phyloP scores from a whole-genome alignment of 2,329 filamentous ascomycete species.

The Cladorrhinum sp. region DNA sequence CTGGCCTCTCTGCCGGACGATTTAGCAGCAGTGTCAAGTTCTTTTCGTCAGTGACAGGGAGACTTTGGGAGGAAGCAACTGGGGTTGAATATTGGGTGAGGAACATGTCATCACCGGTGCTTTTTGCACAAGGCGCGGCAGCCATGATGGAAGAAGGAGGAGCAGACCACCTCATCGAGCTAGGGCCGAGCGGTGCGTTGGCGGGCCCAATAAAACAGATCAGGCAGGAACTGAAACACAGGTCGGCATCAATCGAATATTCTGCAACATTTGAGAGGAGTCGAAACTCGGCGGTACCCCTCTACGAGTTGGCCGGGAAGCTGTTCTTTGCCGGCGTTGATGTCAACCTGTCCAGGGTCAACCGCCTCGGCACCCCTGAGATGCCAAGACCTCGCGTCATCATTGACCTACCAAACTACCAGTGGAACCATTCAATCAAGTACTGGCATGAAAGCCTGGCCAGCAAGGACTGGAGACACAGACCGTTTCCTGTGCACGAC shows the following conservation, averaged over 20 bases:
- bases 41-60: background rate
- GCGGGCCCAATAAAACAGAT: slow-evolving; percentile 25
- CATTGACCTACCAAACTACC: slow-evolving; percentile 29
- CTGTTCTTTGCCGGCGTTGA: slow-evolving; percentile 19
- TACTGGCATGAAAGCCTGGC: slow-evolving; percentile 34
- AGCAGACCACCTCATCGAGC: slow-evolving; percentile 24
- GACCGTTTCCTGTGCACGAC: slow-evolving; percentile 25
- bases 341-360: slow-evolving; percentile 23
- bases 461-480: slow-evolving; percentile 31
- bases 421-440: slow-evolving; percentile 30
- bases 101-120: slow-evolving; percentile 31
- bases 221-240: slow-evolving; percentile 5
- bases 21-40: background rate
- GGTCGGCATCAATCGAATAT: background rate
- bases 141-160: slow-evolving; percentile 16
- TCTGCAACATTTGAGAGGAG: background rate
- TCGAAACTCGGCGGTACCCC: background rate
- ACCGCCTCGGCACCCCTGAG: slow-evolving; percentile 12
- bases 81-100: slow-evolving; percentile 28
- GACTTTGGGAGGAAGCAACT: background rate
- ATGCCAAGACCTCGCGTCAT: slow-evolving; percentile 6
- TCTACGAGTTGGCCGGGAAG: slow-evolving; percentile 26
- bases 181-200: slow-evolving; percentile 15
- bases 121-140: slow-evolving; percentile 22
- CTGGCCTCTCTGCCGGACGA: background rate